Base-by-base conservation (phyloP, 768 basidiomycete species). In the Chlorophyllum brunneum region DNA sequence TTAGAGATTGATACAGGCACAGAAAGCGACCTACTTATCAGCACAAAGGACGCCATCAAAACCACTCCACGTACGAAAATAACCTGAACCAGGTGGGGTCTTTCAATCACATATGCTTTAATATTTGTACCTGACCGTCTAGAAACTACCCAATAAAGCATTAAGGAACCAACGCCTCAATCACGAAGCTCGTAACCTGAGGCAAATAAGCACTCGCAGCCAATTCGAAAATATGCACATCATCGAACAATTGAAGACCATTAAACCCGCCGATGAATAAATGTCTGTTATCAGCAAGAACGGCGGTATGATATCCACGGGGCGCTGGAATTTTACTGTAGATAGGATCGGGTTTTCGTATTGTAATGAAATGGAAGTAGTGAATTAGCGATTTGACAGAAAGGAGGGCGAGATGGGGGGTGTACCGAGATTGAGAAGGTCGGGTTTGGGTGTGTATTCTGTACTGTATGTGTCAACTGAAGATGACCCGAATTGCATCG, bases 201-300 rank as follows among this genome's bases (percentile, higher is more conserved):
- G 93, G 92, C 20, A 95, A 70, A 68, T 95, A 97, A 33, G 91
- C 92, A 4, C 85, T 80, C 8, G 87, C 90, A 3, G 91, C 90
- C 29, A 95, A 76, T 62, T 98, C 94, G 38, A 97, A 73, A 34
- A 88, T 77, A 67, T 87, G 80, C 31, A 94, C 84, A 68, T 95
- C 94, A 58, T 93, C 90, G 60, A 82, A 93, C 3, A 88, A 83
- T 15, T 82, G 83, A 44, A 78, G 80, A 2, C 93, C 94, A 39
- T 95, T 92, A 61, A 86, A 88, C 44, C 94, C 95, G 26, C 95
- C 94, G 60, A 94, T 86, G 29, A 95, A 67, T 67, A 93, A 90
- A 2, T 97, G 63, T 3, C 94, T 76, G 54, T 87, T 85, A 66
- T 98, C 95, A 4, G 91, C 85, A 3, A 94, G 71, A 23, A 92